phyloP scores from a whole-genome alignment of 148 eudicot species.

The Fagopyrum tataricum region DNA sequence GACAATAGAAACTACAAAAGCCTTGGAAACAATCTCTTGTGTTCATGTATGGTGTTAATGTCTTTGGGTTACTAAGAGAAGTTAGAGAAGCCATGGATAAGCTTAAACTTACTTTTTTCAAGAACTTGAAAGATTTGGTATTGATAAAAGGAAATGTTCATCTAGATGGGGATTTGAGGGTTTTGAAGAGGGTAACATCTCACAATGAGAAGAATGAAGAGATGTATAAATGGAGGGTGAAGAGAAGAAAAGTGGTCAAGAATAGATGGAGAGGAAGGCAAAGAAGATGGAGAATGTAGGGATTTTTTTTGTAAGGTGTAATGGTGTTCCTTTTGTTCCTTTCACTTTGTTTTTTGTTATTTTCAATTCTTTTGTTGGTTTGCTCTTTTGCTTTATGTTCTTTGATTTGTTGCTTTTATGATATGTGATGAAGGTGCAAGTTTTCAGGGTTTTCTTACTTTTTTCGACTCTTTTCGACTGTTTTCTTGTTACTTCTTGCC shows the following conservation, averaged over 20 bases:
- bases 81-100: conserved; percentile 32
- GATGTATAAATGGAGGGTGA: not conserved
- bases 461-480: not conserved
- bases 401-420: conserved; percentile 6
- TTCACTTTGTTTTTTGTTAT: conserved; percentile 12
- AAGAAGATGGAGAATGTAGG: conserved; percentile 35
- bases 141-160: not conserved
- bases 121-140: not conserved
- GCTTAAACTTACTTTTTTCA: not conserved
- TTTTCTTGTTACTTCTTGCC: not conserved
- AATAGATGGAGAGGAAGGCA: not conserved
- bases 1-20: conserved; percentile 60
- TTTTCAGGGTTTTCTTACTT: not conserved
- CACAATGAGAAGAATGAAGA: not conserved
- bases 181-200: not conserved
- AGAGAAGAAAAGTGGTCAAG: not conserved
- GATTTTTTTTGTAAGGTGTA: conserved; percentile 10
- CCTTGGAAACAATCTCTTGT: conserved; percentile 61
- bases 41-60: conserved; percentile 54
- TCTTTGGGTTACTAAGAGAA: conserved; percentile 37
- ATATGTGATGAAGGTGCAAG: conserved; percentile 5
- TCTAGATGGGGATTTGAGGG: not conserved
- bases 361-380: conserved; percentile 6
- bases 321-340: conserved; percentile 13
- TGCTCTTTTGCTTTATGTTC: not conserved